Evolutionary conservation across 208 protist species (phyloP), one percentile per base, ranked within the genome.

Genomic region (Wallacemonas sp.): DNA sequence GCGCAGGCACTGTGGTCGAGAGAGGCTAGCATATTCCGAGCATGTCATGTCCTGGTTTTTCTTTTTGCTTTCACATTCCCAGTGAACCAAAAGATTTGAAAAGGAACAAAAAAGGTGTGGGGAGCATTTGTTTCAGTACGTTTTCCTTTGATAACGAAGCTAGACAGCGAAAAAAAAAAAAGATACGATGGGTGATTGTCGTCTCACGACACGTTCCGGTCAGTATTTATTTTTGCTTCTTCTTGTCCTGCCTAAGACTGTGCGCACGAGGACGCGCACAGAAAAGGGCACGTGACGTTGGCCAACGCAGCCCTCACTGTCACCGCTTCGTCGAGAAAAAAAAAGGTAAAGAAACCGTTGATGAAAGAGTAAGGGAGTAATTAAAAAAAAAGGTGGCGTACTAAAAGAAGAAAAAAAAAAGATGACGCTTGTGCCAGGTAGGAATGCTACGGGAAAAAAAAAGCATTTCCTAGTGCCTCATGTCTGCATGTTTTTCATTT

Each of bases 321-420:
- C 5, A 41, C 8, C 8, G 36, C 36, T 41, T 5, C 12, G 36
- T 16, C 36, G 12, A 41, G 36, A 41, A 12, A 41, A 12, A 12
- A 12, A 41, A 12, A 41, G 5, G 12, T 2, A 29, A 8, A 14
- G 33, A 8, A 31, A 20, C 3, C 2, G 23, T 7, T 22, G 23
- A 62, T 23, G 36, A 4, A 36, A 42, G 16, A 20, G n/a, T 25
- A 12, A 18, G 39, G 36, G 23, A 46, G 16, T 29, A 62, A 45
- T 41, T 44, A 62, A 42, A 42, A 39, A 23, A 41, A n/a, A 63
- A 63, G 46, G 25, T 3, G 10, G 32, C 38, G 31, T 44, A 39
- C 16, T 38, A 39, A n/a, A 33, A 41, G 2, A 10, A 32, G 41
- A 41, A 39, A 36, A 42, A 20, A 41, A 61, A 61, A 36, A 61